A percentile compares a stretch with the other conserved stretches of the same genome.
Evolutionary conservation across 805 yeast species (phyloP).

Genomic region (Lipomyces spencermartinsiae): DNA sequence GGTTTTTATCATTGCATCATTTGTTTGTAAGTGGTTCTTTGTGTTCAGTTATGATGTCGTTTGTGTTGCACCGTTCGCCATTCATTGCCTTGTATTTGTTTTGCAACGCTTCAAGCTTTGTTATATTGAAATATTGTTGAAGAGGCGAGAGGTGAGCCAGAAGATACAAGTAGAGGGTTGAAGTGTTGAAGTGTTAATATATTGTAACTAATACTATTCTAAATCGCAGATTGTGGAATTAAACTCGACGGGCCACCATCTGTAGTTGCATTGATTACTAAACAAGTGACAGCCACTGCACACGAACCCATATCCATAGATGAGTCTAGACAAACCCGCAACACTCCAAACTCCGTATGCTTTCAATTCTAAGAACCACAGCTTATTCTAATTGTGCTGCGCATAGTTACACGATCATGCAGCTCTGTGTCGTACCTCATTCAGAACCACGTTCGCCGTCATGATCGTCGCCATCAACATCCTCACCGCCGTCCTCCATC

Average conservation of each 20-base stretch:
- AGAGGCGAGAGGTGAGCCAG: not conserved
- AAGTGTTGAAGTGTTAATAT: not conserved
- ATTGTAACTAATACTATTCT: not conserved
- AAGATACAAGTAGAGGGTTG: not conserved
- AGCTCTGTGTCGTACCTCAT: not conserved
- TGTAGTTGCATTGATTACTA: too few species aligned
- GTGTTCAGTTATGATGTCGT: not conserved
- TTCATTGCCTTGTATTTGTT: constrained; percentile 11
- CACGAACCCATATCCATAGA: too few species aligned
- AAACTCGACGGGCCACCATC: too few species aligned
- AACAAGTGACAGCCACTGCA: too few species aligned
- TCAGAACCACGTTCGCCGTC: not conserved
- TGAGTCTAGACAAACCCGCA: not conserved
- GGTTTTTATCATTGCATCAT: constrained; percentile 1
- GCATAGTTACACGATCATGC: not conserved
- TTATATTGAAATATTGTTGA: not conserved
- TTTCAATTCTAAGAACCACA: too few species aligned
- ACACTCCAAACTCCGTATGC: too few species aligned
- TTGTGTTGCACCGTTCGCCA: not conserved
- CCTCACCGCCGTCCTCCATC: constrained; percentile 26
- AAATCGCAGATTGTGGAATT: too few species aligned
- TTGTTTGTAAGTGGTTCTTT: not conserved
- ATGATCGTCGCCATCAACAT: constrained; percentile 11
- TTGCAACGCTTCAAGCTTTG: not conserved
- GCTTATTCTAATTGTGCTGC: too few species aligned